Evolutionary conservation across 2,329 filamentous ascomycete species (phyloP), one percentile per base, ranked within the genome.

Genomic region (Orbilia blumenaviensis): DNA sequence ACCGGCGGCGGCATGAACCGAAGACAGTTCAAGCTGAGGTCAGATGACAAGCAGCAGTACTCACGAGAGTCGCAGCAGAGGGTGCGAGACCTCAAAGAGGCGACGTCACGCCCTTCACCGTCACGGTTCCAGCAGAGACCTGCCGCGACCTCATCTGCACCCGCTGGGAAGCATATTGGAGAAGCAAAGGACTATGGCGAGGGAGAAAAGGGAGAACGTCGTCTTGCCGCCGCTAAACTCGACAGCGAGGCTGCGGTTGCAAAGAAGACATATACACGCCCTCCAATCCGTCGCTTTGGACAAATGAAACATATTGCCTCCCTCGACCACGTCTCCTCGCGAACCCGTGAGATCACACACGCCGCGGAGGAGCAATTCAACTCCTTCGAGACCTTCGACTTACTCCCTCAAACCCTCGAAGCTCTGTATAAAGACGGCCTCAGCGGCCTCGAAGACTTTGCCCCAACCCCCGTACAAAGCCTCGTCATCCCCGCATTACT

Each of bases 401-500:
- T 99, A 34, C 84, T 96, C 36, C 91, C 92, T 0, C 81, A 85
- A 0, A 84, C 98, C 42, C 89, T 91, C 81, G 86, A 90, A 29
- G 91, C 92, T 9, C 86, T 98, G 41, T 84, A 85, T 77, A 86
- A 87, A 1, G 92, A 97, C 79, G 91, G 90, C 5, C 86, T 99
- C 68, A 88, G 89, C 61, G 91, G 89, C 50, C 85, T 97, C 83
- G 86, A 88, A 8, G 90, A 94, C 78, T 84, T 96, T 76, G 88
- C 87, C 71, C 95, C 95, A 3, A 98, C 94, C 0, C 93, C 95
- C 0, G 91, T 97, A 4, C 95, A 99, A 83, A 89, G 90, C 76
- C 87, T 98, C 63, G 93, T 94, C 0, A 94, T 99, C 69, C 94
- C 95, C 0, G 89, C 89, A 0, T 85, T 99, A 7, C 84, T 97